Evolutionary conservation across 768 basidiomycete genomes (phyloP), one percentile per base, ranked within the genome.

Genomic region (Hypholoma fasciculare): DNA sequence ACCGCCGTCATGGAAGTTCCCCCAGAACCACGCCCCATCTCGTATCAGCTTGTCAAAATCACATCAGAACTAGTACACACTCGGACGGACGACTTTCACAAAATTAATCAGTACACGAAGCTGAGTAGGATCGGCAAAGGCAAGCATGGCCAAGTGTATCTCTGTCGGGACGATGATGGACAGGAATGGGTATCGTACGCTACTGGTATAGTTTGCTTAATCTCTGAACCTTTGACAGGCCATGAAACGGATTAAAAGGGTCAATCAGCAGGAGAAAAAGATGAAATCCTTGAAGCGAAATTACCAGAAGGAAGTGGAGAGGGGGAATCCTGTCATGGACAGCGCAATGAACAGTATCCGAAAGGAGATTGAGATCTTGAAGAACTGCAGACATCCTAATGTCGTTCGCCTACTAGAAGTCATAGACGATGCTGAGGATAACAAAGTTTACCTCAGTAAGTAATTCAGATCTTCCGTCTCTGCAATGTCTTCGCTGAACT

Each of bases 341-440:
- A 87, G 82, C 61, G 83, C 84, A 53, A 88, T 90, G 64, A 82
- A 86, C 67, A 90, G 87, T 69, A 88, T 95, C 57, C 84, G 84
- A 62, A 88, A 86, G 67, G 94, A 96, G 74, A 90, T 96, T 46
- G 93, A 93, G 3, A 90, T 96, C 68, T 90, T 97, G 89, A 94
- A 91, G 77, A 89, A 88, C 63, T 90, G 89, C 68, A 78, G 83
- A 48, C 92, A 94, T 68, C 82, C 86, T 2, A 84, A 94, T 70
- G 80, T 94, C 48, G 92, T 92, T 17, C 80, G 84, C 54, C 78
- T 96, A 57, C 79, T 89, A 57, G 95, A 97, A 71, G 92, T 96
- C 65, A 92, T 97, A 61, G 94, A 96, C 71, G 94, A 95, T 72
- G 86, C 84, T 44, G 78, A 80, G 38, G 85, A 86, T 43, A 88